phyloP scores from a whole-genome alignment of 1,284 basidiomycete genomes.

The Fomitiporia mediterranea region DNA sequence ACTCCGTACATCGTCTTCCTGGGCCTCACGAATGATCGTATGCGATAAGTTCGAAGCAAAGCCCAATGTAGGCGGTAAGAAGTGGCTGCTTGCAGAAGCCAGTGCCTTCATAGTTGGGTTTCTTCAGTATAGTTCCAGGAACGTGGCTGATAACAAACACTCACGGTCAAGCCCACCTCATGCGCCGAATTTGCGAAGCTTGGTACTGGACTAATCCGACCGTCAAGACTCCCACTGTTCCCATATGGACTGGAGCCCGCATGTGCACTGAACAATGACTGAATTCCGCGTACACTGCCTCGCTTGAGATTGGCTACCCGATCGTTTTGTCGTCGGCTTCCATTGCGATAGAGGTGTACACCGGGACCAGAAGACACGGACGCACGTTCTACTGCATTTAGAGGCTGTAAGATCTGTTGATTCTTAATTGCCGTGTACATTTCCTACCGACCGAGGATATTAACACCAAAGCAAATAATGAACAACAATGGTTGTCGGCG shows the following conservation, averaged over 20 bases:
- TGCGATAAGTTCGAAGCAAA: conserved; percentile 95
- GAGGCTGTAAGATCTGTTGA: conserved; percentile 87
- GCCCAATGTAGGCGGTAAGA: conserved; percentile 79
- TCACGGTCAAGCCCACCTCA: conserved; percentile 48
- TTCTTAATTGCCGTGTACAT: conserved; percentile 90
- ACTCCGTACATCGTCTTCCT: conserved; percentile 86
- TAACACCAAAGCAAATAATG: background rate
- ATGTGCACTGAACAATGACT: conserved; percentile 66
- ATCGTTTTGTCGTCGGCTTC: conserved; percentile 66
- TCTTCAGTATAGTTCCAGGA: background rate
- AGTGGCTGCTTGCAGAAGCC: conserved; percentile 37
- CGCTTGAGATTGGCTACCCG: conserved; percentile 78
- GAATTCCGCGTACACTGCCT: conserved; percentile 83
- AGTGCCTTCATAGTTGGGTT: conserved; percentile 29
- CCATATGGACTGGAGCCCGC: conserved; percentile 66
- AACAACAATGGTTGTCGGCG: no score
- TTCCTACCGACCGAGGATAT: conserved; percentile 53
- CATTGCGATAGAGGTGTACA: conserved; percentile 50
- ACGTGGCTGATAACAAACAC: conserved; percentile 24
- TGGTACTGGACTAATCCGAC: conserved; percentile 83
- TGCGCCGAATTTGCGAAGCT: conserved; percentile 82
- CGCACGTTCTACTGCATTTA: conserved; percentile 39
- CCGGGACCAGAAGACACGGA: conserved; percentile 54
- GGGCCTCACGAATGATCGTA: conserved; percentile 91
- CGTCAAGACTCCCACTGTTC: conserved; percentile 77